Evolutionary conservation across 139 green algal species (phyloP).

Genomic region (Chlamydomonas sphaeroides): DNA sequence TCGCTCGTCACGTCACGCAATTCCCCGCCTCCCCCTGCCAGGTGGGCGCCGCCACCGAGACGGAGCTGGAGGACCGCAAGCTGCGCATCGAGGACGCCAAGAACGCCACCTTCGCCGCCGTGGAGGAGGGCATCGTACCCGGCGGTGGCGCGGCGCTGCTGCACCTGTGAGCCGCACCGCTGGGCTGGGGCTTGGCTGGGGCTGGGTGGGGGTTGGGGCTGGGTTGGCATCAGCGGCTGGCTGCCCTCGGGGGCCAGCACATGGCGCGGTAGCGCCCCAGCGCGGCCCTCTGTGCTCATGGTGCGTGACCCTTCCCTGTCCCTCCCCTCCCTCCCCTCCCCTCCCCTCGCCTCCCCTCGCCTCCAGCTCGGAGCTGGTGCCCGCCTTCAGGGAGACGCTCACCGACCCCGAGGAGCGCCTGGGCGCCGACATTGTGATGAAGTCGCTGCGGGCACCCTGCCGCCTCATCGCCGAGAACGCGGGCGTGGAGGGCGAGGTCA

Average conservation of each 20-base stretch:
- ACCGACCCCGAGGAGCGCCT: conserved; percentile 89
- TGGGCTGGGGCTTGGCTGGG: not conserved
- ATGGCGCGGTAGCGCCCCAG: too few species aligned
- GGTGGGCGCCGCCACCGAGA: conserved; percentile 97
- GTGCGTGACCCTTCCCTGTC: too few species aligned
- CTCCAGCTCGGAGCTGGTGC: conserved; percentile 38
- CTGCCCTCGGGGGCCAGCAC: too few species aligned
- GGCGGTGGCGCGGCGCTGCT: conserved; percentile 94
- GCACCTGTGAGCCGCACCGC: conserved; percentile 74
- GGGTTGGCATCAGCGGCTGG: too few species aligned
- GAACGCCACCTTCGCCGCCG: conserved; percentile 98
- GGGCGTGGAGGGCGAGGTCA: conserved; percentile 72
- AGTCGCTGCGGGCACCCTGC: conserved; percentile 76
- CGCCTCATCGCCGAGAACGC: conserved; percentile 89
- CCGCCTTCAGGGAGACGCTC: conserved; percentile 85
- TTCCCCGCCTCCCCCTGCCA: conserved; percentile 41
- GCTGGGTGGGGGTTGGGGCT: too few species aligned
- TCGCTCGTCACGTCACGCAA: not conserved
- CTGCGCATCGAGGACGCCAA: conserved; percentile 99
- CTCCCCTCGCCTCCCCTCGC: not conserved
- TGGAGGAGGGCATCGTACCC: conserved; percentile 98
- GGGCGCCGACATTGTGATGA: conserved; percentile 96
- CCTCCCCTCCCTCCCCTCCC: not conserved
- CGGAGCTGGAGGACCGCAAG: conserved; percentile 99
- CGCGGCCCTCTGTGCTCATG: too few species aligned